phyloP scores from a whole-genome alignment of 83 land plant species.

The Picea abies region DNA sequence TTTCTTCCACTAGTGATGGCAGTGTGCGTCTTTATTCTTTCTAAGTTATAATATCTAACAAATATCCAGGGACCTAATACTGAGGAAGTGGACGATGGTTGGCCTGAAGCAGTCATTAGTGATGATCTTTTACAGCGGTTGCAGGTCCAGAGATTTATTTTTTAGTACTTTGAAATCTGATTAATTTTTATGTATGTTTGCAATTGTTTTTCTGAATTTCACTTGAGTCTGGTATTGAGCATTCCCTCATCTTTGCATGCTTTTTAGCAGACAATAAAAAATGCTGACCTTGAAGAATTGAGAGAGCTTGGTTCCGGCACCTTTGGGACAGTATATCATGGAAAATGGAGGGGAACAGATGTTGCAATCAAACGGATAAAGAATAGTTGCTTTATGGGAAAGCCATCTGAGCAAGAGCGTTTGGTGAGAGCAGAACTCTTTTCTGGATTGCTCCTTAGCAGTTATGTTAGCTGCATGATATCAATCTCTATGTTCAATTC shows the following conservation, averaged over 20 bases:
- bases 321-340: conserved; percentile 83
- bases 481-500: background rate
- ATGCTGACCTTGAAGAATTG: conserved; percentile 75
- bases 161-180: background rate
- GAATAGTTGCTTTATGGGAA: conserved; percentile 69
- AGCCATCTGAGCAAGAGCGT: conserved; percentile 74
- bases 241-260: background rate
- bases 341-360: conserved; percentile 83
- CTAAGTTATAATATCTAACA: no score
- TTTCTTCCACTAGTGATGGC: background rate
- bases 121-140: background rate
- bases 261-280: conserved; percentile 48
- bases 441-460: background rate
- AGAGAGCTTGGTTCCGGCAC: conserved; percentile 81
- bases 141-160: conserved; percentile 14
- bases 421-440: conserved; percentile 32
- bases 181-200: background rate
- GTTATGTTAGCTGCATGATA: background rate
- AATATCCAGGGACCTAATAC: background rate
- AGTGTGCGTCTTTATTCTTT: background rate
- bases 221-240: background rate
- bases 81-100: background rate
- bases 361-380: conserved; percentile 82
- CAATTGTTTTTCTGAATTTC: background rate
- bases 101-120: background rate